These are phyloP conservation scores for Spergularia bocconei DNA, from an alignment of 148 eudicot genomes.

Conservation along the genomic window DNA sequence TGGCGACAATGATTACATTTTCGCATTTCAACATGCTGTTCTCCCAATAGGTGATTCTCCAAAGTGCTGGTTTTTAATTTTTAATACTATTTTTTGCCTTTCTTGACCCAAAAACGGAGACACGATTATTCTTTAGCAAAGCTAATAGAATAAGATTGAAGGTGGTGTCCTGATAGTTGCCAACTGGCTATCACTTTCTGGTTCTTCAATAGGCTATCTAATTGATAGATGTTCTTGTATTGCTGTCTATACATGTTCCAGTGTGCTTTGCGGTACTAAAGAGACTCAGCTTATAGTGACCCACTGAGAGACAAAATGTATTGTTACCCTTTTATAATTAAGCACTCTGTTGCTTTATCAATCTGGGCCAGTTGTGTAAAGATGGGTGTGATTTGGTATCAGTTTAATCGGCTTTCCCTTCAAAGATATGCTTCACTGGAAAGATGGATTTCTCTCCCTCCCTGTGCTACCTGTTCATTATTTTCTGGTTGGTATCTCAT, in stretches of 20 bases:
- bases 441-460: too few species aligned
- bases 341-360: too few species aligned
- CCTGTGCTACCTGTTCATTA: too few species aligned
- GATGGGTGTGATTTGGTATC: background rate
- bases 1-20: constrained; percentile 86
- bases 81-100: background rate
- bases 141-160: background rate
- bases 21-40: constrained; percentile 80
- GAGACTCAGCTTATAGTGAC: background rate
- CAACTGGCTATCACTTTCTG: background rate
- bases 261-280: background rate
- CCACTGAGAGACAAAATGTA: background rate
- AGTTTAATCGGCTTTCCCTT: background rate
- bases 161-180: background rate
- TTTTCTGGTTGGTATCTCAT: too few species aligned
- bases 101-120: background rate
- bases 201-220: background rate
- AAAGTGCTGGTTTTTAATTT: constrained; percentile 6
- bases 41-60: constrained; percentile 76
- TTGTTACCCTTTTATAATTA: background rate
- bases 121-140: background rate
- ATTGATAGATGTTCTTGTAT: background rate
- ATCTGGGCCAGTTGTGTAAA: too few species aligned
- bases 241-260: background rate
- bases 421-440: too few species aligned